Evolutionary conservation across 306 rosid genomes (phyloP), one percentile per base, ranked within the genome.

Genomic region (Gastrolobium bilobum): DNA sequence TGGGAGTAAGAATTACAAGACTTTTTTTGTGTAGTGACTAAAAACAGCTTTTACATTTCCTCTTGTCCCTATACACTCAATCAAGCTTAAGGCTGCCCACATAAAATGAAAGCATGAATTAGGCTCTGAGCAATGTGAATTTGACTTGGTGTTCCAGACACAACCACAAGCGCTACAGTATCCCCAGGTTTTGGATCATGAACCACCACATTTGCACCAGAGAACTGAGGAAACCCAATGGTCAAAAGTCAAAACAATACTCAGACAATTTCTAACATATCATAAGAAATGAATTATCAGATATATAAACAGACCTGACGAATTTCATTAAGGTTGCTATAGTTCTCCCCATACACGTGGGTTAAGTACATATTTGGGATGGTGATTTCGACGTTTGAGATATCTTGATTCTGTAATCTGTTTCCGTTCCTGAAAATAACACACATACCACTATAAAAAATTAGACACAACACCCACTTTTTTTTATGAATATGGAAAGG

Each of bases 21-120:
- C 68, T 20, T 20, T 50, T 70, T 15, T 57, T 1, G 68, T 42
- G 31, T 11, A 31, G 26, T 38, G 11, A 47, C 39, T 72, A 20
- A 47, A 70, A 46, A 40, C 43, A 29, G 8, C 39, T 37, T 29
- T 11, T 14, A 56, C 46, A 81, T 56, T 2, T 56, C 56, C 30
- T 56, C 51, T 29, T 40, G 72, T 71, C 71, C 66, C 10, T 44
- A 47, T 14, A 48, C 72, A 79, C 74, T 81, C 82, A 79, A 59
- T 81, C 82, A 79, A 59, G 82, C 76, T 79, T 82, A 82, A 11
- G 93, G 76, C 76, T 80, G 90, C 62, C 97, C 94, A 34, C 91
- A 86, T 66, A 93, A 78, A 68, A 93, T 91, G 91, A 93, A 93
- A 68, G 89, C 98, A n/a, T 93, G 98, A 79, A 91, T 87, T 42